These are phyloP conservation scores for Leptomonas pyrrhocoris DNA, from an alignment of 208 protist genomes.

Conservation along the genomic window DNA sequence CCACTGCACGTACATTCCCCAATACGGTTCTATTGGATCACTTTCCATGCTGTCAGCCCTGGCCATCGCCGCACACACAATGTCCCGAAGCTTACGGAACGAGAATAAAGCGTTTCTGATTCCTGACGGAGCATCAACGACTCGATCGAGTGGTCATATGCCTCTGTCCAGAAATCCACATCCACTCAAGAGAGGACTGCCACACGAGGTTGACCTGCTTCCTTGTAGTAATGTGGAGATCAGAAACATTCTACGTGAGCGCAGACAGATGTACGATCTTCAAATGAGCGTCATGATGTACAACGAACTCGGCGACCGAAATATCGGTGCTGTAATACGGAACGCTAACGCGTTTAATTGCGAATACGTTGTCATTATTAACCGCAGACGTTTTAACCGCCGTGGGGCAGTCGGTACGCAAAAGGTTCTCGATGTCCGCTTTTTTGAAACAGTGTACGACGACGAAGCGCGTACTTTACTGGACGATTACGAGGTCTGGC, in stretches of 20 bases:
- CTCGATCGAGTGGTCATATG: conserved; percentile 52
- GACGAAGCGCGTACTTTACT: conserved; percentile 4
- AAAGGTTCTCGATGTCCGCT: conserved; percentile 48
- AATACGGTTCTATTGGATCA: conserved; percentile 87
- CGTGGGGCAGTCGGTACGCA: conserved; percentile 80
- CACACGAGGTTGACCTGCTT: conserved; percentile 67
- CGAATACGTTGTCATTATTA: conserved; percentile 64
- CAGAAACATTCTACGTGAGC: conserved; percentile 25
- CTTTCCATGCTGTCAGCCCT: conserved; percentile 85
- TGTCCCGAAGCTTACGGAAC: neutral
- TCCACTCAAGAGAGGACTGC: conserved; percentile 11
- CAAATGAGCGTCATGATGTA: conserved; percentile 72
- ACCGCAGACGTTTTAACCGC: conserved; percentile 69
- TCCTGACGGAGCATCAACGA: neutral
- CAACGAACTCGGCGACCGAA: conserved; percentile 83
- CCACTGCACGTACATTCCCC: conserved; percentile 73
- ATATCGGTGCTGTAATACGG: conserved; percentile 82
- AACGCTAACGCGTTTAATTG: conserved; percentile 88
- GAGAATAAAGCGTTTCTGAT: neutral
- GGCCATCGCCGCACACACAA: conserved; percentile 67
- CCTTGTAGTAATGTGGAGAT: conserved; percentile 51
- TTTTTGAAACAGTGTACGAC: conserved; percentile 25
- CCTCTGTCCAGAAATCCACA: conserved; percentile 43
- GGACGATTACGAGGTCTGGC: conserved; percentile 64
- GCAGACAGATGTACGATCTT: conserved; percentile 45